Conservation (phyloP, 106 monocot genomes). For the Dioscorea dumetorum region DNA sequence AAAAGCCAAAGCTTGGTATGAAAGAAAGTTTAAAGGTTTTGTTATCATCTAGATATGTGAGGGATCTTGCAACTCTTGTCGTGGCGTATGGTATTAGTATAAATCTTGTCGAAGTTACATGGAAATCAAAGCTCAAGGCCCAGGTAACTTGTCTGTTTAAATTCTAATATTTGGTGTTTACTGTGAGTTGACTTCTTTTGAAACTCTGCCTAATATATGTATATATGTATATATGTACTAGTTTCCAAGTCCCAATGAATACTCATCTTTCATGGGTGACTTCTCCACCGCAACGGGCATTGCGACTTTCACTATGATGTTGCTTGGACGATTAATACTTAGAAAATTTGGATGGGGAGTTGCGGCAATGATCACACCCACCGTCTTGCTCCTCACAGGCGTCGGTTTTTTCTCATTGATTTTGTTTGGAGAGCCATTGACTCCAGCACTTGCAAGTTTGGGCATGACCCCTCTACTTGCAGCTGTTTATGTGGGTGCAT, state of each 20-base stretch:
- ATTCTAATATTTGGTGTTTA: not conserved
- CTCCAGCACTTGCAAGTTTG: constrained; percentile 41
- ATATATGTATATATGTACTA: constrained; percentile 11
- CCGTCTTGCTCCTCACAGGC: constrained; percentile 85
- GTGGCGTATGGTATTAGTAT: constrained; percentile 98
- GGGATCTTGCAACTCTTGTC: constrained; percentile 93
- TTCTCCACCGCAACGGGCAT: constrained; percentile 95
- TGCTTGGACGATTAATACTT: constrained; percentile 84
- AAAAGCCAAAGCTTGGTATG: constrained; percentile 88
- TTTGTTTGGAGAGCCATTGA: constrained; percentile 72
- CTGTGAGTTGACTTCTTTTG: too few relatives aligned
- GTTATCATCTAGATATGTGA: constrained; percentile 81
- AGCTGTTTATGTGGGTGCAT: constrained; percentile 84
- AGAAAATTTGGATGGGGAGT: constrained; percentile 97
- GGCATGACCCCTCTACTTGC: constrained; percentile 87
- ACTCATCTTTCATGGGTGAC: constrained; percentile 98
- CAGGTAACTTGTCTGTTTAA: constrained; percentile 47
- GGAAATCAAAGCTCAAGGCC: constrained; percentile 98
- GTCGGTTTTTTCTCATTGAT: constrained; percentile 94
- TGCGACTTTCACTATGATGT: constrained; percentile 95
- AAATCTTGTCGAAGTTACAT: constrained; percentile 99
- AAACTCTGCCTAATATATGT: too few relatives aligned
- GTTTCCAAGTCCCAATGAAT: constrained; percentile 98
- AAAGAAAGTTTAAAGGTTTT: constrained; percentile 89
- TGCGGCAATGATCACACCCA: constrained; percentile 92